These are phyloP conservation scores for Dictyostelium discoideum DNA, from an alignment of 78 protist species.

Conservation along the genomic window DNA sequence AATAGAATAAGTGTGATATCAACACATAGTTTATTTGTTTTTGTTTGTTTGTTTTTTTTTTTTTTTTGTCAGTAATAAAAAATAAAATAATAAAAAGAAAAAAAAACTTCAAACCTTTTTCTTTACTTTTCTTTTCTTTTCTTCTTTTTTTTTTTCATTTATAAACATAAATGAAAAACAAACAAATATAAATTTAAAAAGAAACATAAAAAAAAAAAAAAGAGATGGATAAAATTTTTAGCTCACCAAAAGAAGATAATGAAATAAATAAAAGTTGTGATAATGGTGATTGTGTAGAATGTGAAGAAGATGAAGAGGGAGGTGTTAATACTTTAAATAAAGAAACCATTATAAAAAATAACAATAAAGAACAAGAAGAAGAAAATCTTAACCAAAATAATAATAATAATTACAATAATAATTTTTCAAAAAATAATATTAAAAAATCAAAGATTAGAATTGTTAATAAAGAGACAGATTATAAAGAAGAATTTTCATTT, in stretches of 20 bases:
- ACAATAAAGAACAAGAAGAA: background rate
- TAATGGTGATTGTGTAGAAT: background rate
- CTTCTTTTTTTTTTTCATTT: too few relatives aligned
- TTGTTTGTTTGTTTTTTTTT: background rate
- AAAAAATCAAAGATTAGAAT: background rate
- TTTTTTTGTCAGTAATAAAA: background rate
- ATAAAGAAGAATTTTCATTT: background rate
- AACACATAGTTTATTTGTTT: background rate
- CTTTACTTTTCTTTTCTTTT: background rate
- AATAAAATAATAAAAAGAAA: background rate
- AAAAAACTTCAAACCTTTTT: background rate
- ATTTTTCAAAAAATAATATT: background rate
- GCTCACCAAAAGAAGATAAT: background rate
- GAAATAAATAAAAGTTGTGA: background rate
- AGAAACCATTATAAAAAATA: background rate
- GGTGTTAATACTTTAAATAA: background rate
- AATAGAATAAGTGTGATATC: background rate
- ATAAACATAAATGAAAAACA: background rate
- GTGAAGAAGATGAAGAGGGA: background rate
- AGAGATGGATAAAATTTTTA: background rate
- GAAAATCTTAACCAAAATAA: background rate
- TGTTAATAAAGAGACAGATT: constrained; percentile 43
- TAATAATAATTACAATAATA: background rate
- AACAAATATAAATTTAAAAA: background rate
- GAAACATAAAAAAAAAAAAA: background rate